Conservation (phyloP, 1,139 yeast genomes). For the Zygoascus sp. region DNA sequence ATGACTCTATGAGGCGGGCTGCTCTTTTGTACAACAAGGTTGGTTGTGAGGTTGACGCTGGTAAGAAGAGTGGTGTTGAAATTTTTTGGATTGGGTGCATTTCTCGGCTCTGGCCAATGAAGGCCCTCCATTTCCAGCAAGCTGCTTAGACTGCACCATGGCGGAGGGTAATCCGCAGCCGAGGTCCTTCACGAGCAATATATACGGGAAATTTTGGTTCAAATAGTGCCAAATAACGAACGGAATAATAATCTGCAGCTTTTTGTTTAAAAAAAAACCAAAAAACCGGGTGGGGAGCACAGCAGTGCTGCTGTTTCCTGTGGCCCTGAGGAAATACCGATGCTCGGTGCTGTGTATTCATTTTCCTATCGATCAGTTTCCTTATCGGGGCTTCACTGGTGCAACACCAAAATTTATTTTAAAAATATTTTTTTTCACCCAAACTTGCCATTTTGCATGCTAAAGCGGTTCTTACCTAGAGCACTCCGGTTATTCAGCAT, state of each 20-base stretch:
- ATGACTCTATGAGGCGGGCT: not conserved
- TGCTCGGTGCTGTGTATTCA: not conserved
- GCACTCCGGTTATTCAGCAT: constrained; percentile 1
- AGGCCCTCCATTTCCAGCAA: not conserved
- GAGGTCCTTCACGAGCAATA: too few species aligned
- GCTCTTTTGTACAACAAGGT: not conserved
- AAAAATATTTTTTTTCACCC: not conserved
- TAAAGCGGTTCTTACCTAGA: not conserved
- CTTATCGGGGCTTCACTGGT: not conserved
- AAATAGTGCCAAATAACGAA: too few species aligned
- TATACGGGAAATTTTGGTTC: too few species aligned
- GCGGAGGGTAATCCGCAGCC: too few species aligned
- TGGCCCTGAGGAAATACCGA: too few species aligned
- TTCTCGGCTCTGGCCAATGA: constrained; percentile 2
- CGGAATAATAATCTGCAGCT: too few species aligned
- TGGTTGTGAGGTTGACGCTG: not conserved
- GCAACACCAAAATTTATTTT: too few species aligned
- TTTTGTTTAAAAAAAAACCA: too few species aligned
- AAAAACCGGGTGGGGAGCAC: too few species aligned
- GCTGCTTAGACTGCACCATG: not conserved
- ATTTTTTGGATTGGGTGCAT: constrained; percentile 1
- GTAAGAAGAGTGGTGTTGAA: constrained; percentile 2
- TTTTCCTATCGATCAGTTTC: not conserved
- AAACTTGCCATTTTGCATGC: constrained; percentile 3
- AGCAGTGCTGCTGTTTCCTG: too few species aligned